Base-by-base conservation (phyloP, 2,329 filamentous ascomycete genomes). In the Fusarium agapanthi region DNA sequence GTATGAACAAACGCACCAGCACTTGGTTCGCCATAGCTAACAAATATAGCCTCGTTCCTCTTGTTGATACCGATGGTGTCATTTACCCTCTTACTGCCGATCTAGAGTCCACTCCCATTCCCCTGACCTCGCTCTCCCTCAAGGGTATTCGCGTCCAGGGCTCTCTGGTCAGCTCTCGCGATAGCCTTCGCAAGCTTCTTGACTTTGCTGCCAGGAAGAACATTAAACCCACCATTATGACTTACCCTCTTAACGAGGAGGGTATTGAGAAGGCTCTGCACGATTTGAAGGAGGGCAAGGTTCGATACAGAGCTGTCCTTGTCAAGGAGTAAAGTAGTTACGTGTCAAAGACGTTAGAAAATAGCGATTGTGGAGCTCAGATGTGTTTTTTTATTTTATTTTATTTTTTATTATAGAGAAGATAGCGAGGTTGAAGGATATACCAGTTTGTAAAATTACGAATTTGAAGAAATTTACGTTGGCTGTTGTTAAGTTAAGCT, bases 201-300 rank as follows among this genome's bases (percentile, higher is more conserved):
- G 70, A 72, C 13, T 80, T 80, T 63, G 79, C 77, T 3, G 70
- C 74, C 11, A 62, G 72, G 22, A 73, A 79, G 69, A 64, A 71
- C 26, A 74, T 80, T 40, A 78, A 69, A 45, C 76, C 79, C 4
- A 74, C 75, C 10, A 70, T 78, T 35, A 76, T 80, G 67, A 75
- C 67, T n/a, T 79, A 76, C 28, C 68, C 78, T 6, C 71, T 80
- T 40, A 76, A 69, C 15, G 79, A 79, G 53, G 75, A 75, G 22
- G 81, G 82, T 11, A 79, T 83, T 30, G 63, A 71, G 28, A 76
- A 80, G 37, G 81, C 82, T 8, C 78, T 83, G 61, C 73, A 79
- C 3, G 81, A 77, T 59, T 56, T 83, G 32, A 77, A 79, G 34
- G 66, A 80, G 12, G 81, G 81, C 6, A 74, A 81, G 40, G 71